Conservation (phyloP, 106 monocot species). For the Ottelia alismoides region DNA sequence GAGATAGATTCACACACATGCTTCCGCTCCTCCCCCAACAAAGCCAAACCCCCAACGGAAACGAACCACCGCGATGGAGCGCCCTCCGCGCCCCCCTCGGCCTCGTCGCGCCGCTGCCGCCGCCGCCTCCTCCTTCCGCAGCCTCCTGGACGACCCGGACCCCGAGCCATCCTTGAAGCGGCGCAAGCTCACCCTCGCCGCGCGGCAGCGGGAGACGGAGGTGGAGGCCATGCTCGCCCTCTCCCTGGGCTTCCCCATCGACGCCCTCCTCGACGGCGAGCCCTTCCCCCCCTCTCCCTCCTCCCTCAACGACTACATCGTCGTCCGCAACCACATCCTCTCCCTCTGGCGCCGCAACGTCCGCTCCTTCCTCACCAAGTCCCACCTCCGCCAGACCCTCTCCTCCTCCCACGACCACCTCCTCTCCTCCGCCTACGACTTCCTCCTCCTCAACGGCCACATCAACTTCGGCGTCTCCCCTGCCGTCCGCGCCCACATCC, state of each 20-base stretch:
- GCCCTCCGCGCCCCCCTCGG: no score
- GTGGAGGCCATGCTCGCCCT: conserved; percentile 86
- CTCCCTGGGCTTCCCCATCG: conserved; percentile 89
- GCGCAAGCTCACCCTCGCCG: conserved; percentile 28
- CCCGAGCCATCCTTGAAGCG: conserved; percentile 6
- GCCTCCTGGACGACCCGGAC: conserved; percentile 41
- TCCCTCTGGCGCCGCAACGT: conserved; percentile 64
- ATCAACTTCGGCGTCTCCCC: conserved; percentile 82
- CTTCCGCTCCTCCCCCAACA: no score
- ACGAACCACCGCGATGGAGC: no score
- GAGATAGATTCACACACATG: no score
- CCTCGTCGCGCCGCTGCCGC: conserved; percentile 18
- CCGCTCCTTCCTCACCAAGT: conserved; percentile 27
- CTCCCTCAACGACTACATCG: conserved; percentile 60
- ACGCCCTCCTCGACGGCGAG: conserved; percentile 49
- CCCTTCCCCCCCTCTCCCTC: conserved; percentile 5
- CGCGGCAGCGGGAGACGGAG: conserved; percentile 64
- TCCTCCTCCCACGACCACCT: conserved; percentile 38
- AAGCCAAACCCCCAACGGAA: no score
- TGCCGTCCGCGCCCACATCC: conserved; percentile 14
- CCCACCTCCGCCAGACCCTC: conserved; percentile 45
- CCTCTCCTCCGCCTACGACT: conserved; percentile 46
- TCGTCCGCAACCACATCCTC: conserved; percentile 90
- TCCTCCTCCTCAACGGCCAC: conserved; percentile 50
- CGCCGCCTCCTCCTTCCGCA: conserved; percentile 32